A percentile compares a stretch with the other conserved stretches of the same genome.
Evolutionary conservation across 306 rosid species (phyloP).

Genomic region (Pueraria montana): DNA sequence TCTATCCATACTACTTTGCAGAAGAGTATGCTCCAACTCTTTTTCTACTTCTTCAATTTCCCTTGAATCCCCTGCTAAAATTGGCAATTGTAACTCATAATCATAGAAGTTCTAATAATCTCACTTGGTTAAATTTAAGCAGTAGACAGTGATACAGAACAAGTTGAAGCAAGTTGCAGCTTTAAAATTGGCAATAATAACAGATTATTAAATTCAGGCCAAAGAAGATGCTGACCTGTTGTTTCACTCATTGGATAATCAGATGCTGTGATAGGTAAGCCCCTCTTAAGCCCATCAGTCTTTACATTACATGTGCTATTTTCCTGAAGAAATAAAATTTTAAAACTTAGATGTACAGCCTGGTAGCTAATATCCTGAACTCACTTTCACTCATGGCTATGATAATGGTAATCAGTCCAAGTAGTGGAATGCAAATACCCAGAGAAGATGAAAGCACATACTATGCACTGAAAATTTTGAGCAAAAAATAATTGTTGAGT

Average conservation of each 20-base stretch:
- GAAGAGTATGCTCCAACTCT: conserved; percentile 96
- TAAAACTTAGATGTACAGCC: conserved; percentile 37
- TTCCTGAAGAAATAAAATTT: conserved; percentile 72
- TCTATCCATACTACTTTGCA: conserved; percentile 91
- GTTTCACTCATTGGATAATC: conserved; percentile 86
- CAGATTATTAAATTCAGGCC: conserved; percentile 37
- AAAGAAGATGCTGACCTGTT: conserved; percentile 65
- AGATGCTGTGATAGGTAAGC: conserved; percentile 71
- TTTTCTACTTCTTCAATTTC: conserved; percentile 94
- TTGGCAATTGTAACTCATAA: conserved; percentile 43
- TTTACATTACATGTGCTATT: conserved; percentile 64
- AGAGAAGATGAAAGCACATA: conserved; percentile 35
- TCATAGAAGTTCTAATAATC: conserved; percentile 39
- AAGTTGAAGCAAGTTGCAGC: conserved; percentile 6
- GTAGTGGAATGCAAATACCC: conserved; percentile 29
- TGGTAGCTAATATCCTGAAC: conserved; percentile 29
- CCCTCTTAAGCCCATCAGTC: conserved; percentile 86
- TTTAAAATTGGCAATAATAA: conserved; percentile 21
- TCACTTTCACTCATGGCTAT: conserved; percentile 1
- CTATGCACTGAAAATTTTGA: conserved; percentile 20
- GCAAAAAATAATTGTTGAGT: neutral
- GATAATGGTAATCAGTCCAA: conserved; percentile 15
- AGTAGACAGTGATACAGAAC: conserved; percentile 22
- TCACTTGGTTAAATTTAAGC: conserved; percentile 37
- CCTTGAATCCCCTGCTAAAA: conserved; percentile 73